Conservation (phyloP, 2,329 filamentous ascomycete species). For the Colletotrichum agaves region DNA sequence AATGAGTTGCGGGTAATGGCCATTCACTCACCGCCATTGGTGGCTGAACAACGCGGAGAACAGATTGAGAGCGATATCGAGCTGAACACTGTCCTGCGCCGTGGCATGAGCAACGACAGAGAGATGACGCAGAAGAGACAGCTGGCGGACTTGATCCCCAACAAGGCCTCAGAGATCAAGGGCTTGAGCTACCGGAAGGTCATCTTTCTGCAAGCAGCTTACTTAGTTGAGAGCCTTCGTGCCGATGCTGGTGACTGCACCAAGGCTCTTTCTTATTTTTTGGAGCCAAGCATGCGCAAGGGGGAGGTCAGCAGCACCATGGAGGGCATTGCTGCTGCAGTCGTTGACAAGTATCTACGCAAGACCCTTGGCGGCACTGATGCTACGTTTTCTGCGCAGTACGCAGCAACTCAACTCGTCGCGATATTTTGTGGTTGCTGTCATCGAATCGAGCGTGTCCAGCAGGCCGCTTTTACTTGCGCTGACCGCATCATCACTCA, state of each 20-base stretch:
- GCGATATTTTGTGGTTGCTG: slow-evolving; percentile 89
- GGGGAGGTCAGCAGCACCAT: slow-evolving; percentile 72
- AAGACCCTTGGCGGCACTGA: slow-evolving; percentile 78
- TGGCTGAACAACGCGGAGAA: slow-evolving; percentile 88
- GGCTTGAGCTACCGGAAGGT: slow-evolving; percentile 88
- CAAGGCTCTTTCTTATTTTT: slow-evolving; percentile 88
- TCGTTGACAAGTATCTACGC: slow-evolving; percentile 81
- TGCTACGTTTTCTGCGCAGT: slow-evolving; percentile 87
- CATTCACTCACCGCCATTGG: slow-evolving; percentile 85
- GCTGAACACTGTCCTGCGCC: slow-evolving; percentile 89
- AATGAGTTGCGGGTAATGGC: slow-evolving; percentile 87
- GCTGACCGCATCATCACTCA: slow-evolving; percentile 87
- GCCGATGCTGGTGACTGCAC: slow-evolving; percentile 91
- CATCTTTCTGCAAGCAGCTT: slow-evolving; percentile 91
- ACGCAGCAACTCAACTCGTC: slow-evolving; percentile 88
- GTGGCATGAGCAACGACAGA: slow-evolving; percentile 84
- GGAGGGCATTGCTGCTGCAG: slow-evolving; percentile 72
- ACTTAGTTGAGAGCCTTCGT: slow-evolving; percentile 88
- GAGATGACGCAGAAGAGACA: slow-evolving; percentile 83
- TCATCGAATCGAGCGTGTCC: slow-evolving; percentile 91
- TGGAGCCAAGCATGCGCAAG: slow-evolving; percentile 85
- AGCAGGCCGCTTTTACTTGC: slow-evolving; percentile 84
- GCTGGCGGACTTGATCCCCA: slow-evolving; percentile 78
- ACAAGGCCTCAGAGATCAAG: slow-evolving; percentile 81
- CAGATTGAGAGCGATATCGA: slow-evolving; percentile 97